Base-by-base conservation (phyloP, 2,329 filamentous ascomycete genomes). In the Phyllosticta ampelicida region DNA sequence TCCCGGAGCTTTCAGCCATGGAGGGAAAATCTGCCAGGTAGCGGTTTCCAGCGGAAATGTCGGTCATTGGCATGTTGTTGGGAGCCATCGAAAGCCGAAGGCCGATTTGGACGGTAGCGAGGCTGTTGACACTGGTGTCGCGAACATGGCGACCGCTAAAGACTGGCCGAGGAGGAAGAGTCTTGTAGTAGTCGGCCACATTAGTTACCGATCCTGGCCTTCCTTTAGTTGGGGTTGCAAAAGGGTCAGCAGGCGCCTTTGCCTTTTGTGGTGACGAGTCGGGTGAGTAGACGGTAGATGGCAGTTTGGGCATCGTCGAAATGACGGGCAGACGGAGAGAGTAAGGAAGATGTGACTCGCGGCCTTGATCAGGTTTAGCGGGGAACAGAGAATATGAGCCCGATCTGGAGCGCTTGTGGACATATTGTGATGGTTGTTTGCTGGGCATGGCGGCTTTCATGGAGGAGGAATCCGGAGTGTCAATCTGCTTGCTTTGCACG, bases 51-150 rank as follows among this genome's bases (percentile, higher is more conserved):
- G 36, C 36, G 36, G 36, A 44, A n/a, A 44, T n/a, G 36, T 44
- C 36, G 11, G 36, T 16, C 36, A 44, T 18, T 13, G 36, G 36
- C 13, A 44, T 44, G 13, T 44, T 44, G 13, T 16, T 44, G 16
- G 71, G 71, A 11, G 70, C 71, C 5, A 73, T 61, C n/a, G 85
- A 88, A 58, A 89, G 75, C 10, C 86, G 80, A 16, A 89, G 75
- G 1, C 85, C 86, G 55, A 89, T 88, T 66, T 87, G 85, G 10
- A 89, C 85, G 0, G 85, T 88, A 21, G 84, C 84, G 9, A 81
- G 81, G 51, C 85, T 87, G 16, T 76, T 77, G 49, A 83, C 75
- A 0, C 85, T 89, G 5, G 83, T 84, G 60, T 82, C 77, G 51
- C 84, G 78, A 18, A 75, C 73, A 65, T 80, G 80, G n/a, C 77